Conservation (phyloP, 192 early-diverging fungal species). For the Coemansia sp. region DNA sequence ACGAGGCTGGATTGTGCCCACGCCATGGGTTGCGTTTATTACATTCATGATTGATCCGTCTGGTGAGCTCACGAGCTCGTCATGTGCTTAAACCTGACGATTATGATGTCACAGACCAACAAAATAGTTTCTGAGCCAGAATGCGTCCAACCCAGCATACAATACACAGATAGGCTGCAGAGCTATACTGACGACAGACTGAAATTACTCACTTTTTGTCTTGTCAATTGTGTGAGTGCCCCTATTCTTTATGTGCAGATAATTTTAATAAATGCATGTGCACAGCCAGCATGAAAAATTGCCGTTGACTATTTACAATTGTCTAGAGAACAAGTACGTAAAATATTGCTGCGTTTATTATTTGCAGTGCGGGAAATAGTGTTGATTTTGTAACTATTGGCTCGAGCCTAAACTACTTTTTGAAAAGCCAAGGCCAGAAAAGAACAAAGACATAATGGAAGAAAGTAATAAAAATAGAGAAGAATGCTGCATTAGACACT, state of each 20-base stretch:
- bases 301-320: constrained; percentile 18
- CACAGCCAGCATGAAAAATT: constrained; percentile 9
- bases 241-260: constrained; percentile 2
- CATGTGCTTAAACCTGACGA: background rate
- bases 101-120: background rate
- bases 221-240: constrained; percentile 6
- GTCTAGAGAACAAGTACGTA: constrained; percentile 3
- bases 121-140: background rate
- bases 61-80: background rate
- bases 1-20: background rate
- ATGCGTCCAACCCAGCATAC: background rate
- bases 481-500: background rate
- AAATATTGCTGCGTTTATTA: constrained; percentile 3
- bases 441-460: background rate
- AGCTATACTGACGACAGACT: background rate
- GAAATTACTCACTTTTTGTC: constrained; percentile 3
- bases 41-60: background rate
- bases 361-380: constrained; percentile 7
- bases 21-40: background rate
- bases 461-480: constrained; percentile 1
- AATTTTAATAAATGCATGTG: constrained; percentile 21
- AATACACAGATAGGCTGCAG: no score
- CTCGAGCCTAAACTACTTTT: background rate
- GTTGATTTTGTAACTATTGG: background rate
- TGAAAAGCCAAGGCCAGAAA: background rate